Percentiles rank a stretch among this genome's conserved stretches.
Evolutionary conservation across 768 basidiomycete species (phyloP).

Genomic region (Trametes cubensis): DNA sequence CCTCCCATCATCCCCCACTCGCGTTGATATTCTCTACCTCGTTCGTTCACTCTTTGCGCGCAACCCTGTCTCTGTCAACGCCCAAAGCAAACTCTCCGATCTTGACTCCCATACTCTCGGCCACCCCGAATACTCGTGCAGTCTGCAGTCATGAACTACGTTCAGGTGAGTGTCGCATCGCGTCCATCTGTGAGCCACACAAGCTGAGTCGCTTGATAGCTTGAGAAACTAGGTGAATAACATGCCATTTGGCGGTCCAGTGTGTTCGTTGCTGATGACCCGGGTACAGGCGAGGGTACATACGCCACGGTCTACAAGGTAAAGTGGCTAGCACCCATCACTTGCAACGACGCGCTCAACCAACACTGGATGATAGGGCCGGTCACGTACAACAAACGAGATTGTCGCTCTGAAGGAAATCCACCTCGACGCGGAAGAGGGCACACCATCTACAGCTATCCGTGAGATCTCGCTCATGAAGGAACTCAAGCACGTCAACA

Average conservation of each 20-base stretch:
- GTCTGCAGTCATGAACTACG: conserved; percentile 53
- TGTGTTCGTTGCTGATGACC: conserved; percentile 9
- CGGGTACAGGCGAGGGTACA: conserved; percentile 75
- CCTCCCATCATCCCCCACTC: not conserved
- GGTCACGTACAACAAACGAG: conserved; percentile 96
- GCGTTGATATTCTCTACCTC: not conserved
- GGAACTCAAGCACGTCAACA: conserved; percentile 98
- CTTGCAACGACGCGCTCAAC: conserved; percentile 8
- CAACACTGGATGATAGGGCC: conserved; percentile 55
- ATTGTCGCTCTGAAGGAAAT: conserved; percentile 99
- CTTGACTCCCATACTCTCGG: conserved; percentile 1
- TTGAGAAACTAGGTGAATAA: conserved; percentile 77
- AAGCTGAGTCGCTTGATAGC: conserved; percentile 40
- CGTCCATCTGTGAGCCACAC: not conserved
- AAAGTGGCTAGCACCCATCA: conserved; percentile 18
- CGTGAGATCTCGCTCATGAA: conserved; percentile 99
- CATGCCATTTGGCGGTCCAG: not conserved
- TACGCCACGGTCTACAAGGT: conserved; percentile 99
- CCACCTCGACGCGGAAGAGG: conserved; percentile 98
- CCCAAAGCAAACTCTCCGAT: not conserved
- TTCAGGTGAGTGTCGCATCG: conserved; percentile 45
- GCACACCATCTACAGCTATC: conserved; percentile 97
- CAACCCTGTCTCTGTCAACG: not conserved
- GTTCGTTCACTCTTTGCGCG: conserved; percentile 1
- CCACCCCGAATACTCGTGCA: not conserved